phyloP scores from a whole-genome alignment of 2,329 filamentous ascomycete species.

The Raffaelea arxii region DNA sequence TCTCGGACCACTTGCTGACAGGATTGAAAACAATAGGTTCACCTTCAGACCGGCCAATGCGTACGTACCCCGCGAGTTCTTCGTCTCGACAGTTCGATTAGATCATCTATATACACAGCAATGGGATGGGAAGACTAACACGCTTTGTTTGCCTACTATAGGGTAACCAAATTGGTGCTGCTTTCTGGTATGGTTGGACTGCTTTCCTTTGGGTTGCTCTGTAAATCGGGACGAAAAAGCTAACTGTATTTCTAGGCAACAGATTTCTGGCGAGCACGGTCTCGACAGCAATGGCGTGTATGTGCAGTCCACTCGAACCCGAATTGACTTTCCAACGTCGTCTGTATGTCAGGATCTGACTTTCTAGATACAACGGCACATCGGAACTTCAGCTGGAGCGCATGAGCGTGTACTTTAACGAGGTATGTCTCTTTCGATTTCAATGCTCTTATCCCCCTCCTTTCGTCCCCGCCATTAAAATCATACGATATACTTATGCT shows the following conservation, averaged over 20 bases:
- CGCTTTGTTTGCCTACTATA: too few relatives aligned
- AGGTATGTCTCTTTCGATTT: too few relatives aligned
- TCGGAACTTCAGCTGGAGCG: conserved; percentile 99
- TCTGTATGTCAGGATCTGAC: too few relatives aligned
- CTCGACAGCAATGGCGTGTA: conserved; percentile 96
- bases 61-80: conserved; percentile 42
- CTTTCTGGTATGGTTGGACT: conserved; percentile 96
- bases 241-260: conserved; percentile 46
- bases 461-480: too few relatives aligned
- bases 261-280: conserved; percentile 83
- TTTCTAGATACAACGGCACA: conserved; percentile 80
- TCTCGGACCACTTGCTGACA: conserved; percentile 8
- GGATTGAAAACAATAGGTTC: conserved; percentile 61
- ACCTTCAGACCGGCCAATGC: conserved; percentile 99
- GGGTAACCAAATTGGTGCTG: conserved; percentile 99
- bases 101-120: too few relatives aligned
- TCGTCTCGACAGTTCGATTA: too few relatives aligned
- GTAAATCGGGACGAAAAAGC: background rate
- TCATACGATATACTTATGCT: too few relatives aligned
- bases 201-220: conserved; percentile 14
- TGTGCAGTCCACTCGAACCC: conserved; percentile 30
- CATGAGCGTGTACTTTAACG: conserved; percentile 62
- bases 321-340: conserved; percentile 2
- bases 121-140: too few relatives aligned
- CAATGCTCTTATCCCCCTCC: too few relatives aligned